Evolutionary conservation across 257 asterid genomes (phyloP).

Genomic region (Echites panduratus): DNA sequence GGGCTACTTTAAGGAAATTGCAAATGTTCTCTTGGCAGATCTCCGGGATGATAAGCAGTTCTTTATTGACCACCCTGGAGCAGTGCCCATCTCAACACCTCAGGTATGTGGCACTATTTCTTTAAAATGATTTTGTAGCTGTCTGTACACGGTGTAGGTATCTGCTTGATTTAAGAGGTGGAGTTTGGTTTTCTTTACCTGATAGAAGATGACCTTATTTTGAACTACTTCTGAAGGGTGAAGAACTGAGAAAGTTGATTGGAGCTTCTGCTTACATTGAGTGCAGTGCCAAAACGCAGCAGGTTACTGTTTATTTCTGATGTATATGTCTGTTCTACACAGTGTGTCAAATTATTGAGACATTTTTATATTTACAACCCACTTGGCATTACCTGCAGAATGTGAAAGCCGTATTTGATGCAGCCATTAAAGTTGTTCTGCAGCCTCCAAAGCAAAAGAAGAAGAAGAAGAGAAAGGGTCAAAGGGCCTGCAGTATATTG

Average conservation of each 20-base stretch:
- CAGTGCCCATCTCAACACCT: slow-evolving; percentile 51
- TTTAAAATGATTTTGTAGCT: neutral
- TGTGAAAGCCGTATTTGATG: slow-evolving; percentile 73
- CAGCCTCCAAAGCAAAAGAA: slow-evolving; percentile 67
- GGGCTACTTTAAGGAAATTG: neutral
- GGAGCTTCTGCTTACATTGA: slow-evolving; percentile 67
- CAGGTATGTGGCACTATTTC: slow-evolving; percentile 33
- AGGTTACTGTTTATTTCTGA: slow-evolving; percentile 20
- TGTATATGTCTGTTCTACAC: neutral
- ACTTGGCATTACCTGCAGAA: slow-evolving; percentile 36
- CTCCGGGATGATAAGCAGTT: slow-evolving; percentile 75
- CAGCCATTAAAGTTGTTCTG: slow-evolving; percentile 67
- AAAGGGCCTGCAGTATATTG: slow-evolving; percentile 61
- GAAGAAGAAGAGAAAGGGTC: slow-evolving; percentile 68
- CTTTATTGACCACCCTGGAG: slow-evolving; percentile 68
- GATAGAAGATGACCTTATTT: neutral
- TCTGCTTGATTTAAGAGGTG: neutral
- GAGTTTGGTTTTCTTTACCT: neutral
- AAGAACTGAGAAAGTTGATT: slow-evolving; percentile 62
- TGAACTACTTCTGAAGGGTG: neutral
- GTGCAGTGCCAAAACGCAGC: slow-evolving; percentile 71
- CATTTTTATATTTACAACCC: neutral
- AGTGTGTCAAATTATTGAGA: neutral
- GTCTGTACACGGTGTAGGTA: neutral
- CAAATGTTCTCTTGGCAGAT: slow-evolving; percentile 37